Base-by-base conservation (phyloP, 768 basidiomycete genomes). In the Hemileccinum rubropunctum region DNA sequence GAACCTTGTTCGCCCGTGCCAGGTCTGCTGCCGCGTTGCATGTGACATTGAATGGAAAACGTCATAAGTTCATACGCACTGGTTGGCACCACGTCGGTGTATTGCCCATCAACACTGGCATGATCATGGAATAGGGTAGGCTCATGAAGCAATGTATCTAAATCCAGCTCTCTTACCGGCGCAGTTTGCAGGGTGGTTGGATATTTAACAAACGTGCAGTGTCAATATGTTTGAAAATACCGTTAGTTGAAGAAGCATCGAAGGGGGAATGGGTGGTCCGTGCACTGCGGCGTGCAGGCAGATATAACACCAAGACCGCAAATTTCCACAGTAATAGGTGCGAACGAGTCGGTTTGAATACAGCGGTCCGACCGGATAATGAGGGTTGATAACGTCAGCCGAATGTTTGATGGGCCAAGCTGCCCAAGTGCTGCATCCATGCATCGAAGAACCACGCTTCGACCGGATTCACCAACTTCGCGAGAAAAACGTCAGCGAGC, bases 381-480 rank as follows among this genome's bases (percentile, higher is more conserved):
- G 27, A 17, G 23, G 9, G 23, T 6, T 23, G 23, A 6, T 23
- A 23, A 6, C 23, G 23, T 23, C 23, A 23, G 23, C 23, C 23
- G 23, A 6, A 6, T 23, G 23, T 23, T 6, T 23, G 23, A n/a
- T n/a, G n/a, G n/a, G n/a, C n/a, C n/a, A 30, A 18, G 17, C 27
- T 18, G 23, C n/a, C 11, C 26, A 26, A 20, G 21, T 39, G 20
- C 23, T 23, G 20, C 28, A 40, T 17, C 35, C 35, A 21, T 33
- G 23, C 3, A 36, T 39, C 26, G 11, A 48, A 52, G 50, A 40
- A 37, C 20, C 21, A 20, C 20, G 3, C 46, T 20, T 54, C 12
- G n/a, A 20, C 12, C 15, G 39, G 48, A 54, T 50, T 33, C 48
- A 36, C 45, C 41, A 13, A 44, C 41, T 27, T 57, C 38, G 33